A percentile compares a stretch with the other conserved stretches of the same genome.
Conservation (phyloP, 1,139 yeast species). For the Hemisphaericaspora lyxosophila region DNA sequence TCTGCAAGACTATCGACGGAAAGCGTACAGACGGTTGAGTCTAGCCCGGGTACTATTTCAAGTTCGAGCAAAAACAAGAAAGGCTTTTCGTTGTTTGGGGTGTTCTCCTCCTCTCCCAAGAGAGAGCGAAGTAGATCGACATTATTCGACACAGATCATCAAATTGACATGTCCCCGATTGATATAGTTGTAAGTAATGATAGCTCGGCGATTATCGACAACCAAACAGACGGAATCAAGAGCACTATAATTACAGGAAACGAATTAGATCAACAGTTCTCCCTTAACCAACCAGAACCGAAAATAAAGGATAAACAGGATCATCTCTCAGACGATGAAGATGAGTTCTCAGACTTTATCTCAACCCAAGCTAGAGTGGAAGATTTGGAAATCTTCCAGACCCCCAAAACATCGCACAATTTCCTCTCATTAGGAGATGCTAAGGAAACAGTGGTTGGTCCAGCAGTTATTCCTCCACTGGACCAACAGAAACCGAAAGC, state of each 20-base stretch:
- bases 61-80: constrained; percentile 6
- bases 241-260: background rate
- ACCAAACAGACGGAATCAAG: background rate
- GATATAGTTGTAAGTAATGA: background rate
- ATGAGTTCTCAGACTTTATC: constrained; percentile 22
- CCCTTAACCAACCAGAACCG: background rate
- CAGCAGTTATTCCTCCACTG: no score
- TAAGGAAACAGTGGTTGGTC: no score
- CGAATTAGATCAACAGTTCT: constrained; percentile 8
- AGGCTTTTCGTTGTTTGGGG: constrained; percentile 10
- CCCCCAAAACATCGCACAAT: constrained; percentile 9
- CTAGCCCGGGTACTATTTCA: constrained; percentile 4
- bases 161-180: background rate
- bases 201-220: background rate
- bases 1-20: constrained; percentile 7
- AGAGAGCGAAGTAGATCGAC: constrained; percentile 6
- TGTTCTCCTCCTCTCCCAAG: constrained; percentile 8
- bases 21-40: constrained; percentile 8
- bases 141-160: constrained; percentile 6
- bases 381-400: background rate
- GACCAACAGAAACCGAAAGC: no score
- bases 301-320: constrained; percentile 10
- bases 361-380: constrained; percentile 12
- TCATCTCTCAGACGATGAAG: constrained; percentile 11
- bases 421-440: constrained; percentile 12